phyloP scores from a whole-genome alignment of 2,329 filamentous ascomycete species.

The Ramichloridium luteum region DNA sequence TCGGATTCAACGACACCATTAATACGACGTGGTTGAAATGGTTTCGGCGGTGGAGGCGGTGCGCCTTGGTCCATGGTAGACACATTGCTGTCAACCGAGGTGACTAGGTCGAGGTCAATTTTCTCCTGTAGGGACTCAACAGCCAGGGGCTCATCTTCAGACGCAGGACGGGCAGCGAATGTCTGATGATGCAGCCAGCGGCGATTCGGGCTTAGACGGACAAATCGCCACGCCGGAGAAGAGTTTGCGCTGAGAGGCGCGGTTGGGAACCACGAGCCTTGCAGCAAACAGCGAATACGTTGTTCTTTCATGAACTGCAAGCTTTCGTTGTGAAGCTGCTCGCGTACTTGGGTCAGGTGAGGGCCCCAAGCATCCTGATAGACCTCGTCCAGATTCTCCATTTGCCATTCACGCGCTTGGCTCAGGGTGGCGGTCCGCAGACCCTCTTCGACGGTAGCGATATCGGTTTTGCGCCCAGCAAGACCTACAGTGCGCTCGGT shows the following conservation, averaged over 20 bases:
- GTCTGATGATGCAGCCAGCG: slow-evolving; percentile 83
- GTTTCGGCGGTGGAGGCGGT: slow-evolving; percentile 34
- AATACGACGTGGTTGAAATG: no score
- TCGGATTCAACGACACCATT: slow-evolving; percentile 4
- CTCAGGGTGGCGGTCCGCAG: slow-evolving; percentile 70
- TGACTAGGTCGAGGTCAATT: slow-evolving; percentile 76
- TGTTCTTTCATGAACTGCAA: slow-evolving; percentile 96
- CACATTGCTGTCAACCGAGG: slow-evolving; percentile 88
- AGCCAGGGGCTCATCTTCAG: slow-evolving; percentile 53
- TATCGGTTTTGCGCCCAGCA: slow-evolving; percentile 67
- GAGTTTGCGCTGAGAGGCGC: slow-evolving; percentile 14
- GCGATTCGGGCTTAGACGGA: slow-evolving; percentile 79
- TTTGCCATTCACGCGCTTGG: slow-evolving; percentile 72
- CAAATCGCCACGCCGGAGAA: slow-evolving; percentile 55
- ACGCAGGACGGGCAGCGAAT: slow-evolving; percentile 49
- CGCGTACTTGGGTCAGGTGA: slow-evolving; percentile 76
- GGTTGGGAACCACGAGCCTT: slow-evolving; percentile 77
- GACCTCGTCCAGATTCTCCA: slow-evolving; percentile 79
- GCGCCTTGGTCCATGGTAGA: slow-evolving; percentile 48
- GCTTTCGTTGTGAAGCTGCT: slow-evolving; percentile 81
- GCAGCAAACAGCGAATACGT: slow-evolving; percentile 74
- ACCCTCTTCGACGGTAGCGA: slow-evolving; percentile 81
- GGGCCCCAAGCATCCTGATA: slow-evolving; percentile 94
- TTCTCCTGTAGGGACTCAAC: slow-evolving; percentile 54
- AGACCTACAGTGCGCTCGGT: slow-evolving; percentile 81